Percentiles rank a stretch among this genome's conserved stretches.
Conservation (phyloP, 1,284 basidiomycete genomes). For the Thecaphora thlaspeos region DNA sequence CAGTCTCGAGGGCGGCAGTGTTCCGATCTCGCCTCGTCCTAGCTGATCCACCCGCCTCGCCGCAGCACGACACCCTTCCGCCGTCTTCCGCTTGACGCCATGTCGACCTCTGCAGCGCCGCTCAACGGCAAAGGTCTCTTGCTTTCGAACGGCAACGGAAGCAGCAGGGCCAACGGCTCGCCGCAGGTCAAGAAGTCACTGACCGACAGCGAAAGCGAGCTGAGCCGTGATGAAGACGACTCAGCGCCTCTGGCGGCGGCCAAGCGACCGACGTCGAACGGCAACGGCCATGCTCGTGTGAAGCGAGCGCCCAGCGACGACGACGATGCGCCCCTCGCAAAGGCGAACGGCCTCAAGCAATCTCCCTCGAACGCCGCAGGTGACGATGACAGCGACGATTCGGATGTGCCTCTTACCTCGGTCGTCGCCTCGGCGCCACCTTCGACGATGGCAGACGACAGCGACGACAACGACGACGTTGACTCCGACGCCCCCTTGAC, state of each 20-base stretch:
- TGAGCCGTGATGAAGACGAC: not conserved
- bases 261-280: not conserved
- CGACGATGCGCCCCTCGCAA: not conserved
- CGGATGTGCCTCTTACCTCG: conserved; percentile 31
- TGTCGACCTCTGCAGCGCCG: not conserved
- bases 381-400: conserved; percentile 28
- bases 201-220: not conserved
- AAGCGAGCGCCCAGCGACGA: not conserved
- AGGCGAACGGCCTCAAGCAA: not conserved
- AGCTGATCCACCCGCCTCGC: too few relatives aligned
- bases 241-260: not conserved
- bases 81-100: too few relatives aligned
- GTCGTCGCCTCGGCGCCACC: conserved; percentile 21
- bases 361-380: not conserved
- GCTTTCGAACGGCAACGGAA: not conserved
- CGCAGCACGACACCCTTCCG: too few relatives aligned
- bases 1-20: too few relatives aligned
- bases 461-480: conserved; percentile 11
- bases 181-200: not conserved
- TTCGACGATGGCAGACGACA: conserved; percentile 12
- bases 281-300: not conserved
- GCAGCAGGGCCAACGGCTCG: not conserved
- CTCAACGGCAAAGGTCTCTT: not conserved
- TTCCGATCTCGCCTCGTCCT: too few relatives aligned
- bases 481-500: conserved; percentile 44